A percentile compares a stretch with the other conserved stretches of the same genome.
Evolutionary conservation across 345 rosid species (phyloP).

Genomic region (Fremontodendron californicum): DNA sequence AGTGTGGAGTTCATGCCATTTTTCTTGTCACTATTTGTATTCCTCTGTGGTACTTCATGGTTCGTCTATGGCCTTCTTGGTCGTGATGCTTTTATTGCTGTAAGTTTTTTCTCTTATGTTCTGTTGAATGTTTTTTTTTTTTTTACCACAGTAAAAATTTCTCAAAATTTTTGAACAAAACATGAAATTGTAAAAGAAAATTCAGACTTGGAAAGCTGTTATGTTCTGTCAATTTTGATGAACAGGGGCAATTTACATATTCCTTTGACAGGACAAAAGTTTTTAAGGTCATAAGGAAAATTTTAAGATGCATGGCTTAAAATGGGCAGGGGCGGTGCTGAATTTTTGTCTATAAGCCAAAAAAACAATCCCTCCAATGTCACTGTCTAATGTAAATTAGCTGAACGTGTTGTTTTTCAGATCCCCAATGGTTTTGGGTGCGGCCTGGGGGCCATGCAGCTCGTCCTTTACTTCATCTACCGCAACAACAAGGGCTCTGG

Average conservation of each 20-base stretch:
- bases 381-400: background rate
- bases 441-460: constrained; percentile 66
- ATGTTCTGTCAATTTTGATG: background rate
- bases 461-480: constrained; percentile 77
- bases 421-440: constrained; percentile 93
- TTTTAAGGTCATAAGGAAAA: background rate
- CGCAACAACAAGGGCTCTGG: constrained; percentile 40
- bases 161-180: background rate
- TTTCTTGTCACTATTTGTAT: constrained; percentile 83
- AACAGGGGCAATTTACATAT: background rate
- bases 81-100: constrained; percentile 74
- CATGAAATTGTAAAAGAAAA: background rate
- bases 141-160: background rate
- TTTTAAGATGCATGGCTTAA: background rate
- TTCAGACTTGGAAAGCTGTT: background rate
- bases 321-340: background rate
- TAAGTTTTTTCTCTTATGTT: constrained; percentile 34
- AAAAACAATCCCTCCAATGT: background rate
- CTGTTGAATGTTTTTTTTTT: too few species aligned
- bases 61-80: constrained; percentile 86
- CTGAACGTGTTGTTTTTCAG: constrained; percentile 29
- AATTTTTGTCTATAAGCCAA: background rate
- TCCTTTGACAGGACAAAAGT: background rate
- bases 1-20: constrained; percentile 99
- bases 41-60: constrained; percentile 97